phyloP scores from a whole-genome alignment of 202 grass and related monocot genomes.

The Sporobolus alterniflorus region DNA sequence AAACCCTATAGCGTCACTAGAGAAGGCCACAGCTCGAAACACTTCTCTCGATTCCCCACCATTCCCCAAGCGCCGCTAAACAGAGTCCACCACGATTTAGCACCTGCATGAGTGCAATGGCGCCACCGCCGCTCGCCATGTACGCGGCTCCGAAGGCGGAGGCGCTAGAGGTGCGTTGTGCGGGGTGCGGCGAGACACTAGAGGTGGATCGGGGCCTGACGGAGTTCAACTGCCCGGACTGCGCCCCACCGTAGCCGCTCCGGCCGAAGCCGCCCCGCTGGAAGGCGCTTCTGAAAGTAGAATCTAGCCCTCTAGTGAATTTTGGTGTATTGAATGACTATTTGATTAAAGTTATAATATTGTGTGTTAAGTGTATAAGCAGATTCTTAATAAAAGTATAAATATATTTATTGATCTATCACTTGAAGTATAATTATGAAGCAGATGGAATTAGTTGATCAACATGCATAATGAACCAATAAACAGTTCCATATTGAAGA shows the following conservation, averaged over 20 bases:
- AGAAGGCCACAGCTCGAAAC: too few relatives aligned
- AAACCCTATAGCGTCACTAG: too few relatives aligned
- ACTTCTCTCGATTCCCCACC: not conserved
- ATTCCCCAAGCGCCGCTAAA: not conserved
- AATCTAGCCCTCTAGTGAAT: too few relatives aligned
- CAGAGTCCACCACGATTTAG: not conserved
- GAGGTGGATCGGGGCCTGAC: conserved; percentile 66
- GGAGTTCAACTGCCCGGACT: conserved; percentile 70
- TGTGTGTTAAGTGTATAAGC: too few relatives aligned
- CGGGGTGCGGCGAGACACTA: conserved; percentile 58
- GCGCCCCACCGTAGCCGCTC: conserved; percentile 53
- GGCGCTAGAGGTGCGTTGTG: conserved; percentile 45
- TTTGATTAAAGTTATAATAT: too few relatives aligned
- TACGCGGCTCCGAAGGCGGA: not conserved
- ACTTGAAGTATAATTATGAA: too few relatives aligned
- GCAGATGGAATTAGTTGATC: too few relatives aligned
- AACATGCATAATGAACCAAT: too few relatives aligned
- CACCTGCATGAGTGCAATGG: not conserved
- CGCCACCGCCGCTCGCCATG: not conserved
- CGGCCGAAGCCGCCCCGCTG: conserved; percentile 34
- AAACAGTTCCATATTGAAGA: too few relatives aligned
- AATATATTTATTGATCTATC: too few relatives aligned
- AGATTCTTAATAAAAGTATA: too few relatives aligned
- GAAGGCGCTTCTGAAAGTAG: conserved; percentile 57
- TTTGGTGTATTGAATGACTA: too few relatives aligned